phyloP scores from a whole-genome alignment of 2,329 filamentous ascomycete genomes.

The Magnaporthales sp. region DNA sequence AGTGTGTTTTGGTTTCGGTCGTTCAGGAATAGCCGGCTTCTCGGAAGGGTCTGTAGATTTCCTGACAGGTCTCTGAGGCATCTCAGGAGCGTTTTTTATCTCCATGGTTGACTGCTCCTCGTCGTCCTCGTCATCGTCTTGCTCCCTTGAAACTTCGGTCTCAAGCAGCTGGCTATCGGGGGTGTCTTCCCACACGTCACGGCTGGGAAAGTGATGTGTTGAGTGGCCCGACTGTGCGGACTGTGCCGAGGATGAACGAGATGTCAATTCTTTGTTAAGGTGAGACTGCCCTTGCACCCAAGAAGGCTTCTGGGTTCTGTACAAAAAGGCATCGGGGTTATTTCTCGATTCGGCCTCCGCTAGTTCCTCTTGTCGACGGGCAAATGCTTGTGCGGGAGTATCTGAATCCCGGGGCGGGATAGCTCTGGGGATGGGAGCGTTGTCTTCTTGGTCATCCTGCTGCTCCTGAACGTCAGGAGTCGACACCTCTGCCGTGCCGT shows the following conservation, averaged over 20 bases:
- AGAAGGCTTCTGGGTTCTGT: conserved; percentile 37
- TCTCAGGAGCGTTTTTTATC: conserved; percentile 44
- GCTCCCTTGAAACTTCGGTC: conserved; percentile 57
- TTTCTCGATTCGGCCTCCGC: conserved; percentile 45
- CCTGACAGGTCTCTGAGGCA: conserved; percentile 46
- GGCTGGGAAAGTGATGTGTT: conserved; percentile 75
- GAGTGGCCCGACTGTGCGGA: conserved; percentile 46
- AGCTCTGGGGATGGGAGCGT: conserved; percentile 15
- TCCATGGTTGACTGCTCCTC: conserved; percentile 24
- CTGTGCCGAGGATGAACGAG: conserved; percentile 16
- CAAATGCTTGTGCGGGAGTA: conserved; percentile 56
- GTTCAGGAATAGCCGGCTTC: conserved; percentile 38
- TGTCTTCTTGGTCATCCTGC: conserved; percentile 14
- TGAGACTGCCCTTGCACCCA: conserved; percentile 40
- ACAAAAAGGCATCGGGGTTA: conserved; percentile 40
- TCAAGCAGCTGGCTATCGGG: conserved; percentile 76
- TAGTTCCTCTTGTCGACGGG: conserved; percentile 56
- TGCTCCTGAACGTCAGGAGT: conserved; percentile 55
- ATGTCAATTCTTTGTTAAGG: conserved; percentile 34
- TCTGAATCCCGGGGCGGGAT: conserved; percentile 28
- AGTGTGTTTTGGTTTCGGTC: conserved; percentile 42
- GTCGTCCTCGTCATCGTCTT: conserved; percentile 36
- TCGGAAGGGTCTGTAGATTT: conserved; percentile 28
- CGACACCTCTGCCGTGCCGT: conserved; percentile 72
- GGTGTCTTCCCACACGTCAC: conserved; percentile 89